Evolutionary conservation across 805 yeast species (phyloP).

Genomic region (Candida insectorum): DNA sequence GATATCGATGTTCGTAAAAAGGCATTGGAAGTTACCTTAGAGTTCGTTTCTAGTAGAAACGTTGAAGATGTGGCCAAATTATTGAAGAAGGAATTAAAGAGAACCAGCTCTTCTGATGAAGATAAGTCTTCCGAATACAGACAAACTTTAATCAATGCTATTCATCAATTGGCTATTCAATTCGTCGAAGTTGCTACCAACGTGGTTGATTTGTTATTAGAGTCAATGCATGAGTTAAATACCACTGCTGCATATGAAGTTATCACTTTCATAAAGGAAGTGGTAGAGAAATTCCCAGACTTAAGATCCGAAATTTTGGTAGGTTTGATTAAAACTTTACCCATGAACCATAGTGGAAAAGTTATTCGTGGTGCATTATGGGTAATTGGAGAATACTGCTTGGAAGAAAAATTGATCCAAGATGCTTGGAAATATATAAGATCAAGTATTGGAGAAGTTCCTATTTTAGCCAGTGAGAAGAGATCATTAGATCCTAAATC

Average conservation of each 20-base stretch:
- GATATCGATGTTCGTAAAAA: constrained; percentile 88
- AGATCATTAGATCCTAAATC: constrained; percentile 23
- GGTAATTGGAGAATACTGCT: constrained; percentile 91
- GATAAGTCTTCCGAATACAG: constrained; percentile 86
- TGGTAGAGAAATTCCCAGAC: constrained; percentile 85
- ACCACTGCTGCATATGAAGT: constrained; percentile 87
- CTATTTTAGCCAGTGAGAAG: constrained; percentile 75
- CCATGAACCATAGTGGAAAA: constrained; percentile 75
- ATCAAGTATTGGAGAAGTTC: constrained; percentile 82
- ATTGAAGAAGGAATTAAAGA: constrained; percentile 85
- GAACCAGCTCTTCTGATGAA: constrained; percentile 64
- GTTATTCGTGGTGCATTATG: constrained; percentile 92
- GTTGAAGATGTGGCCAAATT: constrained; percentile 92
- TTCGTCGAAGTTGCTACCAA: constrained; percentile 89
- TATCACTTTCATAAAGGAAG: constrained; percentile 88
- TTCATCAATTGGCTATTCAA: constrained; percentile 82
- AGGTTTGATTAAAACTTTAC: constrained; percentile 61
- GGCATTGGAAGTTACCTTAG: constrained; percentile 81
- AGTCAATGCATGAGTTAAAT: constrained; percentile 80
- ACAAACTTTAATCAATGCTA: constrained; percentile 81
- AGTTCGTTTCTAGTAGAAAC: constrained; percentile 78
- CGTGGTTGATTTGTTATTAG: constrained; percentile 85
- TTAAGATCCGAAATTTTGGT: constrained; percentile 62
- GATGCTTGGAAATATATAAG: constrained; percentile 86
- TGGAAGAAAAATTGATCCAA: constrained; percentile 68